A percentile compares a stretch with the other conserved stretches of the same genome.
Evolutionary conservation across 805 yeast genomes (phyloP).

Genomic region (Wickerhamiella azymoides): DNA sequence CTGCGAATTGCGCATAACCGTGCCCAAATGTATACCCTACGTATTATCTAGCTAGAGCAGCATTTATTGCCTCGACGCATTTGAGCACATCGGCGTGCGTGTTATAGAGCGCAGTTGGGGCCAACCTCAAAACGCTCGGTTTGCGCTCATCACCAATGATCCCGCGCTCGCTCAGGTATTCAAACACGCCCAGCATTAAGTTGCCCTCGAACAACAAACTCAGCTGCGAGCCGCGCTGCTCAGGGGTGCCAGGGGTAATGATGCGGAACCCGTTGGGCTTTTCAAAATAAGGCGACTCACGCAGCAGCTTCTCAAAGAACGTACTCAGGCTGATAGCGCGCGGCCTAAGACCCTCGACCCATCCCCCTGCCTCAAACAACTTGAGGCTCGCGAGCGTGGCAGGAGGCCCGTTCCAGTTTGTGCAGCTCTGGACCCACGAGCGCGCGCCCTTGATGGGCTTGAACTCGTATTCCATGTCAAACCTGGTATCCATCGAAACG

Average conservation of each 20-base stretch:
- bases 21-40: too few relatives aligned
- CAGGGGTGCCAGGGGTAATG: conserved; percentile 51
- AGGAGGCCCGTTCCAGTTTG: conserved; percentile 75
- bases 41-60: too few relatives aligned
- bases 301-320: conserved; percentile 38
- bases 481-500: conserved; percentile 53
- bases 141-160: conserved; percentile 78
- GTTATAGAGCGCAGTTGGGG: conserved; percentile 77
- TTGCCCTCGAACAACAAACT: conserved; percentile 49
- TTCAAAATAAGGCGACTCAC: conserved; percentile 32
- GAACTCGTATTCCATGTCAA: conserved; percentile 64
- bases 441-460: conserved; percentile 76
- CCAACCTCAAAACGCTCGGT: conserved; percentile 82
- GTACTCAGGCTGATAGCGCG: conserved; percentile 47
- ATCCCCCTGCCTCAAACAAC: conserved; percentile 45
- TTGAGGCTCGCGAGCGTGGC: conserved; percentile 55
- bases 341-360: conserved; percentile 40
- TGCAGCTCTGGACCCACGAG: conserved; percentile 82
- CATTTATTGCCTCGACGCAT: conserved; percentile 35
- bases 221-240: conserved; percentile 67
- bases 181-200: conserved; percentile 49
- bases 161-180: conserved; percentile 38
- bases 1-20: too few relatives aligned
- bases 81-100: conserved; percentile 47
- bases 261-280: conserved; percentile 39